Percentiles rank a stretch among this genome's conserved stretches.
Conservation (phyloP, 1,284 basidiomycete genomes). For the Schizophyllum commune region DNA sequence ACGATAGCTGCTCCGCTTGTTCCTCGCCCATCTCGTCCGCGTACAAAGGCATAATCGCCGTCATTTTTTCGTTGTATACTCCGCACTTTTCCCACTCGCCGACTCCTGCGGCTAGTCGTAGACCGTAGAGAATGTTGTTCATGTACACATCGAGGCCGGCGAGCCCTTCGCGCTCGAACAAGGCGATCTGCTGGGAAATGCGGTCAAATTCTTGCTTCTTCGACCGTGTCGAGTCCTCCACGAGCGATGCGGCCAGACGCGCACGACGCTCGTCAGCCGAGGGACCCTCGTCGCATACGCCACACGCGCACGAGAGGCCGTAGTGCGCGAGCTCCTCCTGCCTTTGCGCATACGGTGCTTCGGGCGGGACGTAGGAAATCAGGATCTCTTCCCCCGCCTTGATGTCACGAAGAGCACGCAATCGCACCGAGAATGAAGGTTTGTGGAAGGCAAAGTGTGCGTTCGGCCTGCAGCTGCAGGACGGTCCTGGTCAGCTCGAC, state of each 20-base stretch:
- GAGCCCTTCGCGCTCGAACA: neutral
- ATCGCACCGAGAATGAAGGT: slow-evolving; percentile 17
- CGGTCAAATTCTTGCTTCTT: neutral
- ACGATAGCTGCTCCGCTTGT: neutral
- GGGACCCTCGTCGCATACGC: slow-evolving; percentile 2
- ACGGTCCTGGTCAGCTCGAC: neutral
- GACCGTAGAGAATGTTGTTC: neutral
- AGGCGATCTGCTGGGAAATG: neutral
- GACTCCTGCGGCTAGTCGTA: neutral
- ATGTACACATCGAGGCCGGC: neutral
- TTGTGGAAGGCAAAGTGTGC: slow-evolving; percentile 15
- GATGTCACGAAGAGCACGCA: slow-evolving; percentile 17
- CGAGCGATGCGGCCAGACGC: neutral
- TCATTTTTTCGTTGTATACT: neutral
- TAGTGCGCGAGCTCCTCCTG: slow-evolving; percentile 5
- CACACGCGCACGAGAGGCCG: slow-evolving; percentile 6
- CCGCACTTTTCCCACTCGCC: neutral
- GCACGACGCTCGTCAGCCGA: neutral
- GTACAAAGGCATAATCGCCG: neutral
- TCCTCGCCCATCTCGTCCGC: neutral
- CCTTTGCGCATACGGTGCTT: neutral
- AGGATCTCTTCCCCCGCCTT: slow-evolving; percentile 19
- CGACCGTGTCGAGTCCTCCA: neutral
- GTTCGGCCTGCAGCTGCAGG: slow-evolving; percentile 15
- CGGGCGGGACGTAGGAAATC: slow-evolving; percentile 4